Base-by-base conservation (phyloP, 1,139 yeast species). In the Taphrina deformans region DNA sequence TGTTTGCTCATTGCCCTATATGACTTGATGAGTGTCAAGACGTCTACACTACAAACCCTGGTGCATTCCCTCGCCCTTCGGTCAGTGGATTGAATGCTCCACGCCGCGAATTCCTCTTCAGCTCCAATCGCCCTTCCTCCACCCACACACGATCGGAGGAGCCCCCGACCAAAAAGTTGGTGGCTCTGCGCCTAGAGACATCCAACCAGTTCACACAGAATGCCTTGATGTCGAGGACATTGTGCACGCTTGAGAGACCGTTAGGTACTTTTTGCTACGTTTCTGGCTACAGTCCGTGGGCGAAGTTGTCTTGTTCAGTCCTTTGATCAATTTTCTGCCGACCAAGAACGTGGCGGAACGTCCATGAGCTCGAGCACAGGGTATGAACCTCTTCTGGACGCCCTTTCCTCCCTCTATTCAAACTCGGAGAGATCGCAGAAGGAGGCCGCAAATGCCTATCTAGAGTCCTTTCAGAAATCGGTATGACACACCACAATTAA, bases 391-490 rank as follows among this genome's bases (percentile, higher is more conserved):
- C 46, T 59, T 16, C 41, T 76, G 24, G 73, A 74, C 65, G 92
- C 92, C 46, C 79, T 88, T 75, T 76, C 78, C 66, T 83, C 89
- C 1, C 80, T 88, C 80, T 87, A 87, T 73, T 76, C 84, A 66
- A 79, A 79, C 70, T 83, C 85, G 4, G 77, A 79, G 46, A 80
- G 80, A 67, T 78, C 75, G 6, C 78, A 81, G 38, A 87, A 88
- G 73, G 79, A 80, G 58, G 78, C 80, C 67, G 95, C 96, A 26
- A 83, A 87, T 67, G 79, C 79, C 55, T 89, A 78, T 72, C 79
- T 95, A 68, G 95, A 91, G 73, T 78, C 81, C 35, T 93, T 93
- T 76, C 98, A 93, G 75, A 87, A 91, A 75, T 86, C 74, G 76
- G 73, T 83, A 79, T 69, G 75, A 73, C 46, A 73, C 35, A 21